Conservation (phyloP, 2,329 filamentous ascomycete species). For the Nigrograna mackinnonii region DNA sequence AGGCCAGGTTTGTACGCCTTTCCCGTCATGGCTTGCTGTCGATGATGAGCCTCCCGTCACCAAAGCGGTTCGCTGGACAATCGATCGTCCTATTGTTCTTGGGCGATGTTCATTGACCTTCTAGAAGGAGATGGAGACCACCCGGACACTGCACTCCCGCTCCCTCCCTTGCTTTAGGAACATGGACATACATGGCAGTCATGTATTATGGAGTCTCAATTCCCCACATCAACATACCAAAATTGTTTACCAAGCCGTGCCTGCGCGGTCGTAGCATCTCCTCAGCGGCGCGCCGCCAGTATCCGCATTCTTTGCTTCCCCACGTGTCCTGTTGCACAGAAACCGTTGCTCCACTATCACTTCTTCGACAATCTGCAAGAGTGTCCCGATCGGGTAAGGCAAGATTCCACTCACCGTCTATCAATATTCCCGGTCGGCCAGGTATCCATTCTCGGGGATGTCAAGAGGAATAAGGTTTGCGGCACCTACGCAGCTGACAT, state of each 20-base stretch:
- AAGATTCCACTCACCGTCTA: constrained; percentile 7
- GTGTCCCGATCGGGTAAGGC: constrained; percentile 17
- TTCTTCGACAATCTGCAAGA: constrained; percentile 20
- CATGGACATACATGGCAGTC: constrained; percentile 11
- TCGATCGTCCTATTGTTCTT: constrained; percentile 1
- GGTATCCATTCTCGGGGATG: background rate
- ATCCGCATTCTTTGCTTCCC: constrained; percentile 13
- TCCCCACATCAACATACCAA: constrained; percentile 6
- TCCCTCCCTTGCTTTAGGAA: constrained; percentile 24
- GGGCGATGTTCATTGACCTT: constrained; percentile 1
- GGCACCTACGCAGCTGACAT: constrained; percentile 4
- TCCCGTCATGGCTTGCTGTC: constrained; percentile 10
- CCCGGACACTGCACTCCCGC: constrained; percentile 1
- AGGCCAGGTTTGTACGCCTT: constrained; percentile 11
- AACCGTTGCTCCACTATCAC: constrained; percentile 16
- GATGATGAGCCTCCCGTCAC: constrained; percentile 9
- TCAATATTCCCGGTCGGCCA: constrained; percentile 1
- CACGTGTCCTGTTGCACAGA: constrained; percentile 26
- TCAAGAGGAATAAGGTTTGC: background rate
- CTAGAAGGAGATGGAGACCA: constrained; percentile 12
- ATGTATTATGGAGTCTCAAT: constrained; percentile 12
- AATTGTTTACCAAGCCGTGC: constrained; percentile 4
- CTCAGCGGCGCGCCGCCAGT: constrained; percentile 1
- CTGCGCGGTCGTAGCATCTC: background rate
- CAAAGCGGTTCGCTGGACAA: constrained; percentile 6